Conservation (phyloP, 2,329 filamentous ascomycete genomes). For the Stachybotrys chlorohalonatus region DNA sequence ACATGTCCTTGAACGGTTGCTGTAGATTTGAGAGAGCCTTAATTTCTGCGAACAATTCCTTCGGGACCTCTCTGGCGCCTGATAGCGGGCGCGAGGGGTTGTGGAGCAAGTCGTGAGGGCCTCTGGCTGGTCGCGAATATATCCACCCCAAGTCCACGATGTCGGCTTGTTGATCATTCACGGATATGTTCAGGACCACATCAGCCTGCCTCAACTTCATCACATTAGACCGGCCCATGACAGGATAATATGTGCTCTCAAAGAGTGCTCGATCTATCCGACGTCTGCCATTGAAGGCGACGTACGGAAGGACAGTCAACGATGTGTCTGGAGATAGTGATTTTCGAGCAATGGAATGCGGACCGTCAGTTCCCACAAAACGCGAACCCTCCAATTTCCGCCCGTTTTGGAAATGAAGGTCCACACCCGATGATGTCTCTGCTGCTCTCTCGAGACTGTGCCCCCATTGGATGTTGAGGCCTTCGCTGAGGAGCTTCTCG, state of each 20-base stretch:
- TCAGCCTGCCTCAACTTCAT: conserved; percentile 2
- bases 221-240: conserved; percentile 1
- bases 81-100: conserved; percentile 5
- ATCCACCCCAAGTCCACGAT: conserved; percentile 3
- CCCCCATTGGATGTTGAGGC: conserved; percentile 3
- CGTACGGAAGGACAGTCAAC: conserved; percentile 3
- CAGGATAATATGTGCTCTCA: conserved; percentile 3
- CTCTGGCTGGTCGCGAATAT: conserved; percentile 4
- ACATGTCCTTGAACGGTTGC: conserved; percentile 4
- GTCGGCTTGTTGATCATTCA: conserved; percentile 2
- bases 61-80: conserved; percentile 4
- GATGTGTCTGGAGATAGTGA: conserved; percentile 3
- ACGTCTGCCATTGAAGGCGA: conserved; percentile 5
- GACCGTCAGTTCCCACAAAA: conserved; percentile 1
- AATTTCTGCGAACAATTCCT: conserved; percentile 4
- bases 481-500: conserved; percentile 4
- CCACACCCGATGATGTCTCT: conserved; percentile 1
- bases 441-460: conserved; percentile 1
- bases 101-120: conserved; percentile 3
- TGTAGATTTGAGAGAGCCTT: neutral
- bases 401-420: conserved; percentile 1
- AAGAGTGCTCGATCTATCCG: conserved; percentile 2
- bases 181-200: conserved; percentile 2
- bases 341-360: conserved; percentile 4
- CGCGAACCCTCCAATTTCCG: conserved; percentile 1